Percentiles rank a stretch among this genome's conserved stretches.
phyloP scores from a whole-genome alignment of 140 eudicot species.

The Eryngium alpinum region DNA sequence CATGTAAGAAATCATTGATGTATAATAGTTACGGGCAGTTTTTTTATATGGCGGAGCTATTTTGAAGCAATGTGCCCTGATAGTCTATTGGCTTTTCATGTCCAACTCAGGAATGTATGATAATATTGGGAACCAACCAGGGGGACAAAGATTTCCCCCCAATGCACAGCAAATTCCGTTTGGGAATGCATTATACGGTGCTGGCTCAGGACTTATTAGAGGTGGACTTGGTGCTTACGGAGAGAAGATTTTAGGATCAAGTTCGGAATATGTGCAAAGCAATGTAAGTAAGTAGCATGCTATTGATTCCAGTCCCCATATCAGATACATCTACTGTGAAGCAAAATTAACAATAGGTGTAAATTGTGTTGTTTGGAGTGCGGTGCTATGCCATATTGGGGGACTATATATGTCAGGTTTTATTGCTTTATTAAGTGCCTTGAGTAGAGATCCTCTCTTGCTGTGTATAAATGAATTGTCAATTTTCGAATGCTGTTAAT shows the following conservation, averaged over 20 bases:
- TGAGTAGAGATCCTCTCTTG: no score
- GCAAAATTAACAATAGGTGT: neutral
- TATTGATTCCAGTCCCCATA: neutral
- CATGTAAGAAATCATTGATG: neutral
- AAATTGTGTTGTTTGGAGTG: neutral
- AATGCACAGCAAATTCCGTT: neutral
- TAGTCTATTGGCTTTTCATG: neutral
- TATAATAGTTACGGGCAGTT: neutral
- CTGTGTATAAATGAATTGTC: no score
- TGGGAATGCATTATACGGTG: neutral
- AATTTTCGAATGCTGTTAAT: no score
- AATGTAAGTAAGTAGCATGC: constrained; percentile 3
- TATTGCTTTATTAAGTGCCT: no score
- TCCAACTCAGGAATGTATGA: neutral
- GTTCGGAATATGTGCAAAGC: constrained; percentile 6
- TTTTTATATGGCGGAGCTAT: neutral
- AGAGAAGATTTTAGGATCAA: constrained; percentile 6
- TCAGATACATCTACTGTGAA: neutral
- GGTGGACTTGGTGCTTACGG: constrained; percentile 6
- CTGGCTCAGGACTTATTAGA: constrained; percentile 8
- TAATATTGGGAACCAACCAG: neutral
- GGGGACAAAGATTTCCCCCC: no score
- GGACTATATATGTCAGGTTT: no score
- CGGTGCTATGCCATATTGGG: no score
- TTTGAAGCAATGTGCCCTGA: neutral